Evolutionary conservation across 2,329 filamentous ascomycete species (phyloP).

Genomic region (Xylaria sp.): DNA sequence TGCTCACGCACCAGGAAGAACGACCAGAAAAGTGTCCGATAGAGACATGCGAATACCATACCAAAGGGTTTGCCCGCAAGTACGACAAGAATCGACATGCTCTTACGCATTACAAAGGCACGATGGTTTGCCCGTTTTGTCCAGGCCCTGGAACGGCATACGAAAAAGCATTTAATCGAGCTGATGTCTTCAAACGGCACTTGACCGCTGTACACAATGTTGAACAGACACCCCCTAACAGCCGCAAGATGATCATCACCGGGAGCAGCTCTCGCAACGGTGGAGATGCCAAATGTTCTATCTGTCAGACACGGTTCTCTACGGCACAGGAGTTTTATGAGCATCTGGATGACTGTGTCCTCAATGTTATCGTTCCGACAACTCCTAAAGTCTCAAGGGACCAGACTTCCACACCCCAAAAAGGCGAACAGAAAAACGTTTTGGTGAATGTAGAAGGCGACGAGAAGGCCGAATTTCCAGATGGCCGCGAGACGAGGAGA

Average conservation of each 20-base stretch:
- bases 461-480: constrained; percentile 29
- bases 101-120: constrained; percentile 94
- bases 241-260: constrained; percentile 68
- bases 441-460: constrained; percentile 33
- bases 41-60: constrained; percentile 86
- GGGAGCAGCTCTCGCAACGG: constrained; percentile 43
- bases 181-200: constrained; percentile 95
- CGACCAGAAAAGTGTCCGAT: constrained; percentile 95
- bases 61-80: constrained; percentile 91
- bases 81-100: constrained; percentile 97
- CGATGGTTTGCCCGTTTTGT: constrained; percentile 96
- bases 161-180: constrained; percentile 94
- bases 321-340: constrained; percentile 97
- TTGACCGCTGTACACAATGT: constrained; percentile 89
- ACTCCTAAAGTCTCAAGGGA: constrained; percentile 43
- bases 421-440: constrained; percentile 32
- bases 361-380: constrained; percentile 62
- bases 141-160: constrained; percentile 85
- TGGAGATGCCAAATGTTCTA: constrained; percentile 85
- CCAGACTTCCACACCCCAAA: constrained; percentile 36
- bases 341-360: constrained; percentile 76
- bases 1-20: constrained; percentile 91
- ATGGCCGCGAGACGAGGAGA: constrained; percentile 23
- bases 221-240: constrained; percentile 91
- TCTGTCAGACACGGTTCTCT: constrained; percentile 78